These are phyloP conservation scores for Eruca vesicaria DNA, from an alignment of 441 rosid genomes.

Conservation along the genomic window DNA sequence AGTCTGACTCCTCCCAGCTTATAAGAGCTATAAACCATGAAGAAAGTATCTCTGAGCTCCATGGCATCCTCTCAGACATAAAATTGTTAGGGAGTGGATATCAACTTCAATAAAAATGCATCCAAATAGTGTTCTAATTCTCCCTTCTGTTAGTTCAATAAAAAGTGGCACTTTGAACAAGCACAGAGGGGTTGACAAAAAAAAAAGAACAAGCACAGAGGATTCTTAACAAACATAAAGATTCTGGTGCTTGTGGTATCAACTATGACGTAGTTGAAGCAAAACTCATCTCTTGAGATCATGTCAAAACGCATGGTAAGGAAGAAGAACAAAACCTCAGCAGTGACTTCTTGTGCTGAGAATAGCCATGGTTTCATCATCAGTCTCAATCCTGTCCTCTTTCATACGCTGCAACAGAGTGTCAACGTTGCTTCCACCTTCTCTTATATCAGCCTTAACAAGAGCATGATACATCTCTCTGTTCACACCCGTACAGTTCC, in stretches of 20 bases:
- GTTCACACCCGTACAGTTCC: slow-evolving; percentile 34
- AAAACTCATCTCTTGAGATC: background rate
- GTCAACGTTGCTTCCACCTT: slow-evolving; percentile 44
- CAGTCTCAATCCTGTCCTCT: slow-evolving; percentile 46
- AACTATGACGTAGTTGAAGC: background rate
- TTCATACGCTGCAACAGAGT: slow-evolving; percentile 47
- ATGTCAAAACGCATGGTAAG: background rate
- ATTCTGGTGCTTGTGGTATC: background rate
- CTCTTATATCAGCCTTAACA: slow-evolving; percentile 48
- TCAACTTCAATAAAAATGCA: background rate
- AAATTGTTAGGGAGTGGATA: no score
- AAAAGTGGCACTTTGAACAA: background rate
- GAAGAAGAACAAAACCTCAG: background rate
- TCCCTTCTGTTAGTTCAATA: background rate
- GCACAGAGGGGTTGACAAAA: no score
- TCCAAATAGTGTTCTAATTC: background rate
- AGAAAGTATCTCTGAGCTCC: no score
- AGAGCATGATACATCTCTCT: slow-evolving; percentile 58
- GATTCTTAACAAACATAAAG: background rate
- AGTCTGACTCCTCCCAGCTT: no score
- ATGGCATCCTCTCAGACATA: no score
- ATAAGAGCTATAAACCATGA: no score
- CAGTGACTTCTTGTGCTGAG: slow-evolving; percentile 25
- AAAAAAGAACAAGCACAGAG: background rate
- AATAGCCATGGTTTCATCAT: slow-evolving; percentile 46